Percentiles rank a stretch among this genome's conserved stretches.
phyloP scores from a whole-genome alignment of 2,329 filamentous ascomycete species.

The Trichoderma aggressivum region DNA sequence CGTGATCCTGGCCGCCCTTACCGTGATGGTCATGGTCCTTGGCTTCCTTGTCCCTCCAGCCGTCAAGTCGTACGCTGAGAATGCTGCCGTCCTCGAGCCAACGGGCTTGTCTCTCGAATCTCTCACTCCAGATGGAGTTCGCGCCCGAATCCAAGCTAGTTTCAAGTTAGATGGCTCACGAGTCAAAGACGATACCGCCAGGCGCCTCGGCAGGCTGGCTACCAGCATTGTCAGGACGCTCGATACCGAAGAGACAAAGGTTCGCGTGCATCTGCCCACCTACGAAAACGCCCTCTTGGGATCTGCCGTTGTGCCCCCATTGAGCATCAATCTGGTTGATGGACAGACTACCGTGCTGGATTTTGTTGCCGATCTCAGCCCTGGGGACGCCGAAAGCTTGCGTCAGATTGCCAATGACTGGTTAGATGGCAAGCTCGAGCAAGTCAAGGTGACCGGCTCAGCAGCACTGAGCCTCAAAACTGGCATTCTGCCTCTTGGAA shows the following conservation, averaged over 20 bases:
- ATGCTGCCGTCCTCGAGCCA: conserved; percentile 77
- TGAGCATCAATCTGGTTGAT: conserved; percentile 74
- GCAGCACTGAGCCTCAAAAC: conserved; percentile 72
- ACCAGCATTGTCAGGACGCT: conserved; percentile 78
- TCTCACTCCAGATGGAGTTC: conserved; percentile 74
- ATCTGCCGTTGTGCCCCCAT: conserved; percentile 68
- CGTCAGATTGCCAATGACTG: conserved; percentile 82
- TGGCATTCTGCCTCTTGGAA: conserved; percentile 75
- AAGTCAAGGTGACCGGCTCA: conserved; percentile 69
- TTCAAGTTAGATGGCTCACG: conserved; percentile 76
- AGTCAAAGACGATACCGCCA: conserved; percentile 67
- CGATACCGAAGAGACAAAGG: conserved; percentile 67
- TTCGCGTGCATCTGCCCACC: conserved; percentile 78
- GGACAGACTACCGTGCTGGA: conserved; percentile 75
- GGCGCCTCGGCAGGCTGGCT: conserved; percentile 70
- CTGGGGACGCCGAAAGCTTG: conserved; percentile 74
- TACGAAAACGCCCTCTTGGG: conserved; percentile 76
- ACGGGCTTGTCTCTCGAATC: conserved; percentile 81
- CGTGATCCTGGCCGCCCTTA: conserved; percentile 56
- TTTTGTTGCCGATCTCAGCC: conserved; percentile 70
- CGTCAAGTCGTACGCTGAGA: conserved; percentile 80
- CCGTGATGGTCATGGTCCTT: conserved; percentile 68
- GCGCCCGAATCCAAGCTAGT: conserved; percentile 75
- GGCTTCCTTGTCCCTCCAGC: conserved; percentile 79
- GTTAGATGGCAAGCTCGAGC: conserved; percentile 72